Percentiles rank a stretch among this genome's conserved stretches.
Evolutionary conservation across 495 filamentous ascomycete genomes (phyloP).

Genomic region (Amniculicola lignicola): DNA sequence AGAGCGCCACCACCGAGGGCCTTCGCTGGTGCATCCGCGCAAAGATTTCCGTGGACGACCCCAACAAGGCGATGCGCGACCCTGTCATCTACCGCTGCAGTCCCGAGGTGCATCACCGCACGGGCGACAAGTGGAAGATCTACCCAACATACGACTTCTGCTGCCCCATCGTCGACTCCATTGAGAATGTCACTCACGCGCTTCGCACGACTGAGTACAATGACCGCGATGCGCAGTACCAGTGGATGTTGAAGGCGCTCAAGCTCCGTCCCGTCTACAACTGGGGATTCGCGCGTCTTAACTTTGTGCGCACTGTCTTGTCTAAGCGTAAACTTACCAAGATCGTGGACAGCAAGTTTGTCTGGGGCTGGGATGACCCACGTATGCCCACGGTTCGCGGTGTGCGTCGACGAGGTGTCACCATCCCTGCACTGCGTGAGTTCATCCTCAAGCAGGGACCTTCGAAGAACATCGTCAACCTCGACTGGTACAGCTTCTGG

Average conservation of each 20-base stretch:
- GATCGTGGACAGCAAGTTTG: slow-evolving; percentile 78
- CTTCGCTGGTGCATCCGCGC: slow-evolving; percentile 80
- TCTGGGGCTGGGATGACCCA: slow-evolving; percentile 93
- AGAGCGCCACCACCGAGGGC: slow-evolving; percentile 71
- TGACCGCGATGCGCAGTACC: slow-evolving; percentile 94
- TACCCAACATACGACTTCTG: slow-evolving; percentile 96
- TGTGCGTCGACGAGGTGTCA: slow-evolving; percentile 86
- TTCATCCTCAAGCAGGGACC: slow-evolving; percentile 94
- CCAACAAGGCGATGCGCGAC: slow-evolving; percentile 84
- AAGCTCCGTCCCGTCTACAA: slow-evolving; percentile 85
- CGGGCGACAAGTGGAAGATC: slow-evolving; percentile 84
- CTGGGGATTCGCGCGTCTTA: slow-evolving; percentile 97
- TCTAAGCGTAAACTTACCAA: slow-evolving; percentile 95
- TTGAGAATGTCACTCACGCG: slow-evolving; percentile 93
- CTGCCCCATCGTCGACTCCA: slow-evolving; percentile 83
- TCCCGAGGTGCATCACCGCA: slow-evolving; percentile 70
- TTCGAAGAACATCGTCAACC: slow-evolving; percentile 79
- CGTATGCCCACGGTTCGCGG: slow-evolving; percentile 93
- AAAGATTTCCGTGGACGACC: slow-evolving; percentile 78
- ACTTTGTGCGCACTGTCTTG: slow-evolving; percentile 85
- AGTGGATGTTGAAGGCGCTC: slow-evolving; percentile 88
- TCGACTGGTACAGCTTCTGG: slow-evolving; percentile 92
- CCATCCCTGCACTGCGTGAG: slow-evolving; percentile 78
- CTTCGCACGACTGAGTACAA: slow-evolving; percentile 95
- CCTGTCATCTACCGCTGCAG: slow-evolving; percentile 94